A percentile compares a stretch with the other conserved stretches of the same genome.
Conservation (phyloP, 495 filamentous ascomycete genomes). For the Neurospora sp. region DNA sequence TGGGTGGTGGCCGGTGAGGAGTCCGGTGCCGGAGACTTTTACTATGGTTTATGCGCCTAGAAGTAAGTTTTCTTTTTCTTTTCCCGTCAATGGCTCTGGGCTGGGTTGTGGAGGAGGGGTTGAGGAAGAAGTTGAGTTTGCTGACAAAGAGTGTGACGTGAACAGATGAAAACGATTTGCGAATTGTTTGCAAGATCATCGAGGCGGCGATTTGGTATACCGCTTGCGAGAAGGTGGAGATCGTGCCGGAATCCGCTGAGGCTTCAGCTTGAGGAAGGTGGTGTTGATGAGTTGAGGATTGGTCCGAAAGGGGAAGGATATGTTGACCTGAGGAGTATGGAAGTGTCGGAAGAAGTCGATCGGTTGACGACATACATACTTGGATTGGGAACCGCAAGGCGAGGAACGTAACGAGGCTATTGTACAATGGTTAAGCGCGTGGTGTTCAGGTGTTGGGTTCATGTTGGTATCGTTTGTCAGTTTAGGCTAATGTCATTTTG, state of each 20-base stretch:
- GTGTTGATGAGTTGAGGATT: not conserved
- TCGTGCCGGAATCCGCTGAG: conserved; percentile 9
- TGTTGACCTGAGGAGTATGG: not conserved
- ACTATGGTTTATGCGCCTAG: conserved; percentile 79
- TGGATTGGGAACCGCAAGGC: not conserved
- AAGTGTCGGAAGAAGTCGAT: not conserved
- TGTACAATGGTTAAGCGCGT: not conserved
- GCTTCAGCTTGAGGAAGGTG: not conserved
- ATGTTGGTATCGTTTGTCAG: not conserved
- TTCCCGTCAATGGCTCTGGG: not conserved
- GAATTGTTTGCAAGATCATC: conserved; percentile 59
- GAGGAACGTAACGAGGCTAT: not conserved
- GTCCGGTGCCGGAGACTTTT: conserved; percentile 57
- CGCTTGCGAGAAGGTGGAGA: conserved; percentile 30
- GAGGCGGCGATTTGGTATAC: conserved; percentile 57
- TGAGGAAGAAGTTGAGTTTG: too few species aligned
- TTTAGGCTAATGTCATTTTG: not conserved
- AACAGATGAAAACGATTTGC: conserved; percentile 51
- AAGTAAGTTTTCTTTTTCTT: conserved; percentile 11
- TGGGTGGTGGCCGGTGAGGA: conserved; percentile 22
- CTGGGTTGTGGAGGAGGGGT: too few species aligned
- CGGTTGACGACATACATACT: fast-evolving
- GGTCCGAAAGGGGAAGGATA: not conserved
- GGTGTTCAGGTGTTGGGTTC: not conserved
- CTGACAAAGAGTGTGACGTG: not conserved